Evolutionary conservation across 2,329 filamentous ascomycete genomes (phyloP).

Genomic region (Cordyceps tenuipes): DNA sequence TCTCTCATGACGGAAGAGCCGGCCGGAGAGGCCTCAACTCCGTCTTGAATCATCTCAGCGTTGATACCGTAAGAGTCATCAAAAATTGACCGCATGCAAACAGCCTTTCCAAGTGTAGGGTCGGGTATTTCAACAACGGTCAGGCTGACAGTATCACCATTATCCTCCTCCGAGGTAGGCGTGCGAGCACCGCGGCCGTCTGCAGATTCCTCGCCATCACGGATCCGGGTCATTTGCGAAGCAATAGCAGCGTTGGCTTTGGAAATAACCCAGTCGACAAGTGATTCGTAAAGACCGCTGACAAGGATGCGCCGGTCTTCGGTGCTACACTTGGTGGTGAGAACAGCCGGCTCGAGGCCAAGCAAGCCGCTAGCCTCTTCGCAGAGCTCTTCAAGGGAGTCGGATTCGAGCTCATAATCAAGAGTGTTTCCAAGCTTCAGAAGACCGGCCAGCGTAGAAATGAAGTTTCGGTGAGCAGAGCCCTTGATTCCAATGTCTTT

Average conservation of each 20-base stretch:
- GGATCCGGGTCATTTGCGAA: slow-evolving; percentile 60
- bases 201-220: slow-evolving; percentile 57
- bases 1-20: slow-evolving; percentile 81
- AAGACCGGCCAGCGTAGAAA: slow-evolving; percentile 77
- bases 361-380: slow-evolving; percentile 84
- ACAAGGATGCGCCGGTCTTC: slow-evolving; percentile 78
- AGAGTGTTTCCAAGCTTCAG: slow-evolving; percentile 88
- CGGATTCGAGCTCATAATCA: slow-evolving; percentile 75
- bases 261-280: slow-evolving; percentile 88
- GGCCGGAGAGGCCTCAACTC: slow-evolving; percentile 63
- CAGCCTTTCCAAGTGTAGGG: slow-evolving; percentile 71
- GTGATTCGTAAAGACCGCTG: slow-evolving; percentile 79
- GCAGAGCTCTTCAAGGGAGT: slow-evolving; percentile 75
- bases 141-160: slow-evolving; percentile 77
- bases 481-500: slow-evolving; percentile 95
- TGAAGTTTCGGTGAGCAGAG: slow-evolving; percentile 67
- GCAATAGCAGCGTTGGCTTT: slow-evolving; percentile 84
- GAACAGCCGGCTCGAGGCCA: slow-evolving; percentile 76
- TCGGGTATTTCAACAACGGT: slow-evolving; percentile 81
- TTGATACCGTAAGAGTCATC: slow-evolving; percentile 93
- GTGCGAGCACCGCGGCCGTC: slow-evolving; percentile 55
- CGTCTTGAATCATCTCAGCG: slow-evolving; percentile 93
- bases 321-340: slow-evolving; percentile 70
- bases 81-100: slow-evolving; percentile 85
- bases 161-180: slow-evolving; percentile 61